Evolutionary conservation across 768 basidiomycete species (phyloP), one percentile per base, ranked within the genome.

Genomic region (Sutorius australiensis): DNA sequence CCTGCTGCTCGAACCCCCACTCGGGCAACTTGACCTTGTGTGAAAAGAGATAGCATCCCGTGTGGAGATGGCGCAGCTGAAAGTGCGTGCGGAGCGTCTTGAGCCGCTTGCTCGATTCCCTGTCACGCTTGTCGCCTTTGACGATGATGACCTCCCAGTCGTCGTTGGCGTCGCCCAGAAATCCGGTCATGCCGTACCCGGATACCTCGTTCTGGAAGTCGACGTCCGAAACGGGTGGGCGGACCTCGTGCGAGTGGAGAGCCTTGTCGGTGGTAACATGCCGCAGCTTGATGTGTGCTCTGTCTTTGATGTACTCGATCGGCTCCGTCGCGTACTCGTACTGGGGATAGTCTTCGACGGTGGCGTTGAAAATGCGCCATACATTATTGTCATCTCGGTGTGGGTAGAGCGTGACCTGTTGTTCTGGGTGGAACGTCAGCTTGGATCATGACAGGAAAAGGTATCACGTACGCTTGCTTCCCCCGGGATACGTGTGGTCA

Each of bases 191-290:
- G 2, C 97, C 97, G 64, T 99, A 99, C 0, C 77, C 92, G 2
- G 93, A 95, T 1, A 98, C 94, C 67, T 99, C 97, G 65, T 98
- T 95, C 75, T 99, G 97, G 76, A 98, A 99, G 62, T 99, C 97
- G 42, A 98, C 95, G 42, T 99, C 97, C 31, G 90, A 92, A 13
- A 99, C 85, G 16, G 95, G 93, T 5, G 97, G 93, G 21, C 97
- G 88, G 60, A 88, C 73, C 60, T 98, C 97, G 72, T 99, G 97
- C 42, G 92, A 93, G 75, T 99, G 97, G 3, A 99, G 81, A 53
- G 85, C 80, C 66, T 92, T 95, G 57, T 87, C 80, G 0, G 95
- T 95, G 21, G 77, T 32, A 42, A 84, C 73, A 71, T 98, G 97
- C 30, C 84, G 78, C 27, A 99, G 74, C 64, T 89, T 91, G 75